phyloP scores from a whole-genome alignment of 2,329 filamentous ascomycete species.

The Penicillium sp. region DNA sequence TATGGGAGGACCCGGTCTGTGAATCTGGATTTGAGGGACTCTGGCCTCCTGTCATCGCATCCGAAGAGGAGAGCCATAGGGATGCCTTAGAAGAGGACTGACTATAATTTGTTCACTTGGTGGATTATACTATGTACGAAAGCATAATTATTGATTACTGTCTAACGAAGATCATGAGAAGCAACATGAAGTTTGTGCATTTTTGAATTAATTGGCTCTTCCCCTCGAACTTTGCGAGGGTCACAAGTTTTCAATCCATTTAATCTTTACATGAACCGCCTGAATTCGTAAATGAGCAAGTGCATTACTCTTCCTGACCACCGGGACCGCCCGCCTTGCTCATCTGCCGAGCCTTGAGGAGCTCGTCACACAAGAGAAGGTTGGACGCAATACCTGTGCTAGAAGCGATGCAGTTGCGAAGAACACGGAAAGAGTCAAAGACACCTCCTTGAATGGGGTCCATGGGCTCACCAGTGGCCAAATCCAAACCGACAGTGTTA shows the following conservation, averaged over 20 bases:
- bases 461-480: constrained; percentile 88
- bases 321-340: constrained; percentile 48
- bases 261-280: constrained; percentile 27
- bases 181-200: constrained; percentile 14
- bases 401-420: constrained; percentile 90
- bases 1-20: constrained; percentile 68
- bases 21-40: constrained; percentile 72
- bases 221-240: constrained; percentile 7
- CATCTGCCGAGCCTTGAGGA: constrained; percentile 98
- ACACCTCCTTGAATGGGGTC: constrained; percentile 90
- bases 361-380: constrained; percentile 90
- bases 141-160: constrained; percentile 2
- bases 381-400: constrained; percentile 95
- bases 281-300: constrained; percentile 22
- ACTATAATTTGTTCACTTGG: background rate
- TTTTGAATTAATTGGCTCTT: constrained; percentile 18
- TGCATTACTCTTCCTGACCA: constrained; percentile 44
- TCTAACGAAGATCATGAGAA: constrained; percentile 11
- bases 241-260: constrained; percentile 18
- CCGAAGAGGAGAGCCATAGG: constrained; percentile 30
- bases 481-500: constrained; percentile 80
- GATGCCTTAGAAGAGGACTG: constrained; percentile 19
- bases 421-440: constrained; percentile 92
- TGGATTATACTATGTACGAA: constrained; percentile 10
- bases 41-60: constrained; percentile 53